A percentile compares a stretch with the other conserved stretches of the same genome.
phyloP scores from a whole-genome alignment of 176 grass and related monocot species.

The Hordeum marinum region DNA sequence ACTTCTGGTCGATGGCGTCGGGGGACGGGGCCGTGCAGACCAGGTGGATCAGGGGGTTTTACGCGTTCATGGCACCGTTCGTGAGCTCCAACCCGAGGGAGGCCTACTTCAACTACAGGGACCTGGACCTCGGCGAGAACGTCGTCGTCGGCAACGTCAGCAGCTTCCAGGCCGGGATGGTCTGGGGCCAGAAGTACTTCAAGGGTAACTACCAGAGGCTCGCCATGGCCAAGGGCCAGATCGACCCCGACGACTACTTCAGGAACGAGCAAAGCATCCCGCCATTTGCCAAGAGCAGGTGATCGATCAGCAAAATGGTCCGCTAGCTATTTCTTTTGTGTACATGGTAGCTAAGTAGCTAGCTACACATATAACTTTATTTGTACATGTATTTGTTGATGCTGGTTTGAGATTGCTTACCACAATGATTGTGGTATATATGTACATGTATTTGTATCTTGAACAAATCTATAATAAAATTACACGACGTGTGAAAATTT shows the following conservation, averaged over 20 bases:
- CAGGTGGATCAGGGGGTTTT: background rate
- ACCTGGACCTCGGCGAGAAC: background rate
- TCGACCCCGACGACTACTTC: constrained; percentile 41
- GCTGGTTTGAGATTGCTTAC: background rate
- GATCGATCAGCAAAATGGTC: background rate
- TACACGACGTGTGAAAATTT: background rate
- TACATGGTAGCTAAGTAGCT: no score
- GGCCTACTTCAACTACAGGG: background rate
- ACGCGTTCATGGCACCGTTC: background rate
- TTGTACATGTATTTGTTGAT: background rate
- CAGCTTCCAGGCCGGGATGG: background rate
- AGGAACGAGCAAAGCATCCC: constrained; percentile 65
- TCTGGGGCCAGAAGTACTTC: background rate
- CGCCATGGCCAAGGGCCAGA: background rate
- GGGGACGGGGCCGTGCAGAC: background rate
- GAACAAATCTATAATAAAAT: background rate
- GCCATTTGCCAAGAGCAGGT: background rate
- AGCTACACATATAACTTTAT: background rate
- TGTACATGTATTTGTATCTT: background rate
- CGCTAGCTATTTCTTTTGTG: no score
- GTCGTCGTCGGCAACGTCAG: background rate
- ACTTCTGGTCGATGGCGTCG: background rate
- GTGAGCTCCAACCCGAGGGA: background rate
- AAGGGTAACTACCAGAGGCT: background rate
- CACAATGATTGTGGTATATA: background rate